These are phyloP conservation scores for rapeseed (Brassica napus) DNA, from an alignment of 345 rosid species.

Conservation along the genomic window DNA sequence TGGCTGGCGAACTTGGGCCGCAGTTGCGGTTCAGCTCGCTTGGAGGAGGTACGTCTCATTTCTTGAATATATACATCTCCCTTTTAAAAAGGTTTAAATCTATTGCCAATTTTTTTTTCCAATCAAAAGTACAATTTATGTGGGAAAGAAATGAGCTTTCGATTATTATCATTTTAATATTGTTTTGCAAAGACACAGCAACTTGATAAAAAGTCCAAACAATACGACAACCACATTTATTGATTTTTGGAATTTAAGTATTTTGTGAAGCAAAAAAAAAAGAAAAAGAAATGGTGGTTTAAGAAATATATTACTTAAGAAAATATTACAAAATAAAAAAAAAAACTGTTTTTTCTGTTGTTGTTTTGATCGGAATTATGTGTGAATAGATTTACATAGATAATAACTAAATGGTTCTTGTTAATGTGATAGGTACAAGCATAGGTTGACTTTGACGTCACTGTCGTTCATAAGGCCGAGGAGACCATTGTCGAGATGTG, in stretches of 20 bases:
- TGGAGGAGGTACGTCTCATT: constrained; percentile 62
- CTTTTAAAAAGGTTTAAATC: neutral
- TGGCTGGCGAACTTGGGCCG: constrained; percentile 98
- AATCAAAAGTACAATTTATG: neutral
- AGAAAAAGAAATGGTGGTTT: neutral
- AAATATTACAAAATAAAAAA: neutral
- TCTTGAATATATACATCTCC: neutral
- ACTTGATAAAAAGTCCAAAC: neutral
- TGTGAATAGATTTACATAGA: neutral
- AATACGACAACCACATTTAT: neutral
- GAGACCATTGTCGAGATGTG: constrained; percentile 80
- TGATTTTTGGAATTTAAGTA: neutral
- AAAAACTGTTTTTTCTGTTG: neutral
- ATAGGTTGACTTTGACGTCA: constrained; percentile 74
- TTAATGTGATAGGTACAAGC: constrained; percentile 51
- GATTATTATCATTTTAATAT: neutral
- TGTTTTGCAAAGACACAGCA: neutral
- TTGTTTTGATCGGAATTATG: neutral
- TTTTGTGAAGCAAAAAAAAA: neutral
- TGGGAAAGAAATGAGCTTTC: neutral
- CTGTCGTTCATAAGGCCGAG: constrained; percentile 89
- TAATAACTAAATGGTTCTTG: neutral
- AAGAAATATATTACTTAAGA: neutral
- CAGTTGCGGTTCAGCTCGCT: constrained; percentile 93
- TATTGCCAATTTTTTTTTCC: neutral